Conservation (phyloP, 352 stramenopile genomes). For the Pythium sp. region DNA sequence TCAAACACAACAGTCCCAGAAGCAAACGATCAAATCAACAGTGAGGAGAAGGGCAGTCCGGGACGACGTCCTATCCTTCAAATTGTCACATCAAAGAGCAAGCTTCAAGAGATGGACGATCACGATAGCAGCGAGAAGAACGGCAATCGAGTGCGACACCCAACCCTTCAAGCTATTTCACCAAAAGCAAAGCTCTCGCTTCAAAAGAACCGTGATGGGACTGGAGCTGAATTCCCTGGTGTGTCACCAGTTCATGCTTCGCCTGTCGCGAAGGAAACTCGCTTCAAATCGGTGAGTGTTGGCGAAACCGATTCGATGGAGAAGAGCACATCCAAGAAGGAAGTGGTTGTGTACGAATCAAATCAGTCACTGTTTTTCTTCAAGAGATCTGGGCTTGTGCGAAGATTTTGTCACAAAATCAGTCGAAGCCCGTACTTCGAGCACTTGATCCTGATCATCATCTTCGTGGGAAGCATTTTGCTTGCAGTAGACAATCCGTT, state of each 20-base stretch:
- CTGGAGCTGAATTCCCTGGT: not conserved
- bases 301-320: not conserved
- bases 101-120: not conserved
- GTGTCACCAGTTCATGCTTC: not conserved
- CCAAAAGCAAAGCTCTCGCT: not conserved
- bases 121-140: not conserved
- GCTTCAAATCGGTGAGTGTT: not conserved
- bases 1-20: not conserved
- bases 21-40: not conserved
- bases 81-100: not conserved
- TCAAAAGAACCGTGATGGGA: not conserved
- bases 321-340: not conserved
- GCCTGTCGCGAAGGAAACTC: not conserved
- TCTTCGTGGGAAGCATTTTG: conserved; percentile 56
- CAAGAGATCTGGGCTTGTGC: conserved; percentile 16
- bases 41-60: not conserved
- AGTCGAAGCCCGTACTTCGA: conserved; percentile 52
- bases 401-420: conserved; percentile 21
- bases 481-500: conserved; percentile 68
- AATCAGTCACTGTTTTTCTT: conserved; percentile 37
- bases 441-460: conserved; percentile 53
- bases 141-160: not conserved
- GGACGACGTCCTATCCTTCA: not conserved
- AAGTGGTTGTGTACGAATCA: conserved; percentile 19
- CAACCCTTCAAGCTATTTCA: not conserved